Evolutionary conservation across 106 monocot genomes (phyloP).

Genomic region (Acanthochlamys bracteata): DNA sequence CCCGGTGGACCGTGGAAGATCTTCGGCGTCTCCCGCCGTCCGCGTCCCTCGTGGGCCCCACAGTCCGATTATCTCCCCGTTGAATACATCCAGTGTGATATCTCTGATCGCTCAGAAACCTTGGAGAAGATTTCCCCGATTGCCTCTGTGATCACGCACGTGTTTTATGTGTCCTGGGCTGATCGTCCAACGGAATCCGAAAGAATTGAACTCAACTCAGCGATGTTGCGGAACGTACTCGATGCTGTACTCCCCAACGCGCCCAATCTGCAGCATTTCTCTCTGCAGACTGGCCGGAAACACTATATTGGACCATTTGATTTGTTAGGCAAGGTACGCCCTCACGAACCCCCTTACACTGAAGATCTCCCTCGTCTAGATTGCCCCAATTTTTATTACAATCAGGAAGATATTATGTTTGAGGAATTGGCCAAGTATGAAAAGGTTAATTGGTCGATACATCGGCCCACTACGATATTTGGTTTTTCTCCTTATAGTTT

Average conservation of each 20-base stretch:
- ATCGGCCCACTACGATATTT: slow-evolving; percentile 36
- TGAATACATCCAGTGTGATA: slow-evolving; percentile 37
- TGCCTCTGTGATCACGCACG: slow-evolving; percentile 60
- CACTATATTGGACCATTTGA: slow-evolving; percentile 69
- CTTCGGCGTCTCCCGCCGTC: slow-evolving; percentile 57
- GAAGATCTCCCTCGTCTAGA: slow-evolving; percentile 45
- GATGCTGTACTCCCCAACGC: slow-evolving; percentile 49
- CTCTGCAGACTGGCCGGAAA: slow-evolving; percentile 70
- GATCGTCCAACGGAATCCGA: slow-evolving; percentile 38
- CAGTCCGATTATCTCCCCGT: slow-evolving; percentile 17
- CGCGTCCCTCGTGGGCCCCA: slow-evolving; percentile 24
- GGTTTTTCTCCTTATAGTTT: slow-evolving; percentile 32
- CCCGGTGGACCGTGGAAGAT: slow-evolving; percentile 84
- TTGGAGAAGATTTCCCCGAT: slow-evolving; percentile 60
- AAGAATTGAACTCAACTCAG: slow-evolving; percentile 45
- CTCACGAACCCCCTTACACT: slow-evolving; percentile 36
- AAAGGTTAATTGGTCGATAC: slow-evolving; percentile 48
- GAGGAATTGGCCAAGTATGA: slow-evolving; percentile 27
- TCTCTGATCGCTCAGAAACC: slow-evolving; percentile 43
- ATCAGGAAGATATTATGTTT: slow-evolving; percentile 46
- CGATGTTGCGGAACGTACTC: slow-evolving; percentile 75
- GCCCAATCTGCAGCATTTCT: slow-evolving; percentile 61
- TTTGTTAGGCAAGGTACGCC: not conserved
- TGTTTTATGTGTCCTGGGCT: slow-evolving; percentile 67
- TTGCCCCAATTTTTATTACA: slow-evolving; percentile 45